Percentiles rank a stretch among this genome's conserved stretches.
These are phyloP conservation scores for Xylaria acuta DNA, from an alignment of 495 filamentous ascomycete species.

Conservation along the genomic window DNA sequence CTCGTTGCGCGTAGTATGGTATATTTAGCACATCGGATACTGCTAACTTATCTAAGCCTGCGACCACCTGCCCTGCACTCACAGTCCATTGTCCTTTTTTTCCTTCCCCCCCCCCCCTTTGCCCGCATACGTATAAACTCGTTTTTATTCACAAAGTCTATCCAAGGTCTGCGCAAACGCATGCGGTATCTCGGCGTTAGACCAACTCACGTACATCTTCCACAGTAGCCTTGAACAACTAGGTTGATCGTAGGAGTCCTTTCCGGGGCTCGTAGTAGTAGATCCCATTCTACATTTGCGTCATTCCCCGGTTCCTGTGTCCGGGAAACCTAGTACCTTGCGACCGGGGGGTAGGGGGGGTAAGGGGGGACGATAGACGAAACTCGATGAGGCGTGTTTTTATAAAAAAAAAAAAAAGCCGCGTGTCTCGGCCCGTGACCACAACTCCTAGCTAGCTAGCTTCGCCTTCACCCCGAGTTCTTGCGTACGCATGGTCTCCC, in stretches of 20 bases:
- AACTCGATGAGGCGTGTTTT: neutral
- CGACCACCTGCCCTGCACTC: neutral
- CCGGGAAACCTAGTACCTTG: neutral
- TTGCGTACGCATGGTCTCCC: conserved; percentile 53
- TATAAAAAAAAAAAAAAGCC: neutral
- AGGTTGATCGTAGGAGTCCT: neutral
- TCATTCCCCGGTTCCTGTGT: neutral
- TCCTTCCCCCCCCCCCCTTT: neutral
- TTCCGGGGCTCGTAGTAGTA: neutral
- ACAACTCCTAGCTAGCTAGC: neutral
- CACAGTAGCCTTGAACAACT: neutral
- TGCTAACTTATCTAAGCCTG: neutral
- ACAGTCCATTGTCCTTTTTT: neutral
- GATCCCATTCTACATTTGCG: neutral
- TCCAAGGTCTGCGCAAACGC: neutral
- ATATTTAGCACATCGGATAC: neutral
- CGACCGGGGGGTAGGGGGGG: neutral
- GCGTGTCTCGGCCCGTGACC: neutral
- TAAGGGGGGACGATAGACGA: neutral
- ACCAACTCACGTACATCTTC: neutral
- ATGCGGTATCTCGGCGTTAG: neutral
- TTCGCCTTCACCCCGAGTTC: neutral
- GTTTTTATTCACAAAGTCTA: neutral
- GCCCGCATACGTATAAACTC: too few relatives aligned
- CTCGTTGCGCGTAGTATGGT: neutral